Conservation (phyloP, 768 basidiomycete species). For the Glaciozyma martinii region DNA sequence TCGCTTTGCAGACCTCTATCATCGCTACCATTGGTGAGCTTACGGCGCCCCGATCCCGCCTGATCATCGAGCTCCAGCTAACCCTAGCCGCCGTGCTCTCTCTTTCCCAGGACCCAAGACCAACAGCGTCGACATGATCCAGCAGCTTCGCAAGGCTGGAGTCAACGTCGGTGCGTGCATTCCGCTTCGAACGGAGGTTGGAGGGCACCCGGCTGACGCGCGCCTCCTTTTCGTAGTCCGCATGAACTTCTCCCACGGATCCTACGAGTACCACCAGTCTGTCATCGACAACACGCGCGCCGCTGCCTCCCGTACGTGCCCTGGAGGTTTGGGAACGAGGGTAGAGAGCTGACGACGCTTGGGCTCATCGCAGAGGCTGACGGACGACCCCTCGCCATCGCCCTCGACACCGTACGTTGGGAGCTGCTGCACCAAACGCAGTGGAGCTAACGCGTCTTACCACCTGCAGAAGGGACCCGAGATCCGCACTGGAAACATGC, state of each 20-base stretch:
- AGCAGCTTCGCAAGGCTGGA: slow-evolving; percentile 75
- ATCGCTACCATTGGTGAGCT: slow-evolving; percentile 90
- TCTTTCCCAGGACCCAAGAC: slow-evolving; percentile 70
- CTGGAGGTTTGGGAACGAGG: not conserved
- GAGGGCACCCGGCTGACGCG: not conserved
- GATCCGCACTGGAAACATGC: slow-evolving; percentile 93
- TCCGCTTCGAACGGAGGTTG: not conserved
- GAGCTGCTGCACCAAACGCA: too few species aligned
- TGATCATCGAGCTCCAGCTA: not conserved
- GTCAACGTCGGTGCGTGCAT: slow-evolving; percentile 83
- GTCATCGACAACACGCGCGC: slow-evolving; percentile 95
- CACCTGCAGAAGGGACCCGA: slow-evolving; percentile 85
- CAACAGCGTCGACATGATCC: slow-evolving; percentile 80
- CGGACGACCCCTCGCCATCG: slow-evolving; percentile 92
- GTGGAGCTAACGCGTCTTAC: not conserved
- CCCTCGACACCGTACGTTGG: slow-evolving; percentile 72
- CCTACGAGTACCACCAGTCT: slow-evolving; percentile 96
- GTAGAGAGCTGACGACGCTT: not conserved
- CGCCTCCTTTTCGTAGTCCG: slow-evolving; percentile 54
- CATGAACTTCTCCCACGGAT: slow-evolving; percentile 99
- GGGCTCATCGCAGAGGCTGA: slow-evolving; percentile 47
- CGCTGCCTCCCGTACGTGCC: slow-evolving; percentile 60
- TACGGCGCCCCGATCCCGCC: not conserved
- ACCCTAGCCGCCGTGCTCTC: not conserved
- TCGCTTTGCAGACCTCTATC: slow-evolving; percentile 65